Evolutionary conservation across 805 yeast genomes (phyloP).

Genomic region (Metschnikowia lachancei): DNA sequence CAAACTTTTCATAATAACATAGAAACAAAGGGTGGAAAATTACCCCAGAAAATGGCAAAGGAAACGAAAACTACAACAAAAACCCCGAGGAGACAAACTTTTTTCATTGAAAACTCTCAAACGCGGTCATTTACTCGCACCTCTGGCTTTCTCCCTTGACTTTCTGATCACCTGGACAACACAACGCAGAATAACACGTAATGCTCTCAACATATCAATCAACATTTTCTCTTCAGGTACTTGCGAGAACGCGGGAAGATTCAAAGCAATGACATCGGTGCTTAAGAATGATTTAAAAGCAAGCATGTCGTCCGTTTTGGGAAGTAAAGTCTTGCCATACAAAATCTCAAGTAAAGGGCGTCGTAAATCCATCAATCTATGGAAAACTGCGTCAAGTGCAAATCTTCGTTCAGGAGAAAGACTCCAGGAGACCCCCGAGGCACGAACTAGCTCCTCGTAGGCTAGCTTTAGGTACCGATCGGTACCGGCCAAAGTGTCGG

Average conservation of each 20-base stretch:
- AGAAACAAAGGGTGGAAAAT: no score
- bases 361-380: not conserved
- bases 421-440: not conserved
- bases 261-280: not conserved
- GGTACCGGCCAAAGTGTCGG: not conserved
- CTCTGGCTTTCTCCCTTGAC: no score
- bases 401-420: not conserved
- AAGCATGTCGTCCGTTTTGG: no score
- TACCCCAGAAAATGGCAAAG: no score
- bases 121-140: no score
- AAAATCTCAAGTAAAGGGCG: not conserved
- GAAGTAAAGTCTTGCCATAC: no score
- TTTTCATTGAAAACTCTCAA: not conserved
- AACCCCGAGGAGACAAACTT: no score
- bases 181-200: not conserved
- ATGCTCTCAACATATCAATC: conserved; percentile 3
- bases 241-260: not conserved
- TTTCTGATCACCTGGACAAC: not conserved
- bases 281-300: not conserved
- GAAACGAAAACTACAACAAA: no score
- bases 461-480: not conserved
- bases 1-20: no score
- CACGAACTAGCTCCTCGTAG: not conserved
- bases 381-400: not conserved
- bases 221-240: conserved; percentile 2